Percentiles rank a stretch among this genome's conserved stretches.
These are phyloP conservation scores for Mangifera indica DNA, from an alignment of 345 rosid species.

Conservation along the genomic window DNA sequence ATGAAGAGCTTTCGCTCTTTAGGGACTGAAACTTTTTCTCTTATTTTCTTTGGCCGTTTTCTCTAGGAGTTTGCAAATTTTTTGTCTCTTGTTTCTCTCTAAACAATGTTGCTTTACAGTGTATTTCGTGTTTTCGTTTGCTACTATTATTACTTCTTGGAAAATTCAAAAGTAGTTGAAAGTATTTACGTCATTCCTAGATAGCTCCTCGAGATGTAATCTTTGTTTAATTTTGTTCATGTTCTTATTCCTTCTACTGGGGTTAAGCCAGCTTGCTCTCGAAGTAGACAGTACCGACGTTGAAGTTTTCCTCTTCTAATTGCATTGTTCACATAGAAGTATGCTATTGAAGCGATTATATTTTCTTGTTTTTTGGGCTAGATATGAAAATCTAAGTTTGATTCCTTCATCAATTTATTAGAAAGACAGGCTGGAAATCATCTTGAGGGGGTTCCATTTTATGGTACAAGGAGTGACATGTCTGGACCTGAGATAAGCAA, in stretches of 20 bases:
- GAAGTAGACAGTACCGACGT: neutral
- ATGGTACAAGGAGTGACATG: conserved; percentile 64
- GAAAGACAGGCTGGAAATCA: conserved; percentile 67
- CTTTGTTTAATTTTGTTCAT: neutral
- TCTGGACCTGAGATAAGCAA: conserved; percentile 66
- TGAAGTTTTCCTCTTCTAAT: conserved; percentile 16
- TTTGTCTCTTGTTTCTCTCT: conserved; percentile 5
- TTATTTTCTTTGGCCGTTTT: neutral
- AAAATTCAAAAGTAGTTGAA: neutral
- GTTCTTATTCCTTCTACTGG: neutral
- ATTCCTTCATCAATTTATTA: conserved; percentile 32
- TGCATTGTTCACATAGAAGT: conserved; percentile 1
- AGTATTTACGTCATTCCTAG: conserved; percentile 5
- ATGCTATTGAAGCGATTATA: neutral
- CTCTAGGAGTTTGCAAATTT: conserved; percentile 15
- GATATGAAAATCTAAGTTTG: conserved; percentile 23
- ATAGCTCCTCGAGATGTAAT: conserved; percentile 1
- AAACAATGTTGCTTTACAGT: conserved; percentile 13
- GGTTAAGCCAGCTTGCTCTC: neutral
- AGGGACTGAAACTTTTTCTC: neutral
- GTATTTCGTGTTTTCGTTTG: neutral
- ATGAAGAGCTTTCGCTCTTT: conserved; percentile 3
- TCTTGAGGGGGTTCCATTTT: conserved; percentile 82
- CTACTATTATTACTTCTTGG: conserved; percentile 8
- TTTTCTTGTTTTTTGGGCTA: conserved; percentile 14